Base-by-base conservation (phyloP, 1,284 basidiomycete species). In the Irpex sp. region DNA sequence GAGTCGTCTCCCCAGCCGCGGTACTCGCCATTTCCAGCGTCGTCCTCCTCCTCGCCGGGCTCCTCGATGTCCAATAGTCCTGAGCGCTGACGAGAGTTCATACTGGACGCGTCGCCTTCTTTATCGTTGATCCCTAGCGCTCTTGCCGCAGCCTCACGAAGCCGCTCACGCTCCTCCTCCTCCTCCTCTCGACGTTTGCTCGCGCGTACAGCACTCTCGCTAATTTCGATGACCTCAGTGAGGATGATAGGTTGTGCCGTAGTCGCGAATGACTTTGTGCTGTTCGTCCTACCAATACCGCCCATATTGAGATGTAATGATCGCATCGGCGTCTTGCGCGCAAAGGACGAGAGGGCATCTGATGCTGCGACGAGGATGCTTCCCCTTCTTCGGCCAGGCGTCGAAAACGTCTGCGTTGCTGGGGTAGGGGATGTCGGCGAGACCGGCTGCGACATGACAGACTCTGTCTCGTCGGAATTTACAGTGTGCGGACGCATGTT, bases 221-320 rank as follows among this genome's bases (percentile, higher is more conserved):
- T 82, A 52, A 92, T 91, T 72, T 92, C 89, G 60, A 92, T 88
- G 60, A 91, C 87, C 55, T 84, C 88, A 6, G 87, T 83, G 59
- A 88, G 77, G 37, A 88, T 73, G 51, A 85, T 71, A 1, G 65
- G 76, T 38, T 67, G 69, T 3, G 72, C 40, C 36, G 58, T 26
- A 17, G 58, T 58, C 1, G 26, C 44, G 17, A 54, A 73, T 49
- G 76, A 68, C 66, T 79, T 78, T 62, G 76, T 76, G 54, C 74
- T 60, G 79, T 74, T 55, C 78, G 75, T 17, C 79, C 62, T 52
- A 0, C 61, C 54, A 1, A 61, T 11, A 83, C 81, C 19, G 86
- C 86, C 15, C 75, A 51, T 84, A 78, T 48, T 55, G 17, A 52
- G 54, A 37, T 56, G 54, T 36, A 56, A 36, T 56, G 54, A 56